Percentiles rank a stretch among this genome's conserved stretches.
phyloP scores from a whole-genome alignment of 208 protist species.

The Wallacemonas collosoma region DNA sequence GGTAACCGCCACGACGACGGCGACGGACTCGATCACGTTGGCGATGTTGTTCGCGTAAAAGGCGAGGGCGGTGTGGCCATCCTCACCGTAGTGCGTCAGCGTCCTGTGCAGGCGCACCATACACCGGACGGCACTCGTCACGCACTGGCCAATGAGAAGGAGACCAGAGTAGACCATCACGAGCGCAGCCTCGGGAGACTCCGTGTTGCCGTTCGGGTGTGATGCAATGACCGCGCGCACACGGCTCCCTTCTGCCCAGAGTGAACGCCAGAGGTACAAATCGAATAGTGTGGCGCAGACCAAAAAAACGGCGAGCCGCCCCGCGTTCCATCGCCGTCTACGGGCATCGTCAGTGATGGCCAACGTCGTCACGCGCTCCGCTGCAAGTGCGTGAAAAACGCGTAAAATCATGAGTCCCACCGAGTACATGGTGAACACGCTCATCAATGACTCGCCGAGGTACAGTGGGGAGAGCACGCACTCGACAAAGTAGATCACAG shows the following conservation, averaged over 20 bases:
- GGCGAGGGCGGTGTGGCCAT: constrained; percentile 35
- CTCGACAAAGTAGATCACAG: constrained; percentile 60
- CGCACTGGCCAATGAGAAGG: constrained; percentile 10
- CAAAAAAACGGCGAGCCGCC: constrained; percentile 18
- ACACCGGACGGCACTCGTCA: not conserved
- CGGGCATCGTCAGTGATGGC: constrained; percentile 18
- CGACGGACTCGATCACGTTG: constrained; percentile 29
- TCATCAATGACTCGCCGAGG: constrained; percentile 36
- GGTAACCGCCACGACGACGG: constrained; percentile 39
- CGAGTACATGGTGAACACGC: constrained; percentile 27
- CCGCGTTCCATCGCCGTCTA: not conserved
- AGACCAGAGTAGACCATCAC: not conserved
- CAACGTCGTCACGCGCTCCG: constrained; percentile 51
- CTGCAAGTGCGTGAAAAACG: constrained; percentile 62
- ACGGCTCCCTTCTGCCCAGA: constrained; percentile 6
- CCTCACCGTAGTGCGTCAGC: constrained; percentile 43
- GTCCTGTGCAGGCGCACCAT: constrained; percentile 29
- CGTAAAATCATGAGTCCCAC: constrained; percentile 36
- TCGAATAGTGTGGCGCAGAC: constrained; percentile 19
- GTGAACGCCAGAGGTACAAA: constrained; percentile 17
- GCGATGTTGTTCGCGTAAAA: constrained; percentile 34
- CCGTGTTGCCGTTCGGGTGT: not conserved
- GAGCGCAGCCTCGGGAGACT: not conserved
- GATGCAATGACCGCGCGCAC: not conserved
- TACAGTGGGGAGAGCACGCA: constrained; percentile 57